Conservation (phyloP, 2,329 filamentous ascomycete species). For the Ophiostoma himal-ulmi region DNA sequence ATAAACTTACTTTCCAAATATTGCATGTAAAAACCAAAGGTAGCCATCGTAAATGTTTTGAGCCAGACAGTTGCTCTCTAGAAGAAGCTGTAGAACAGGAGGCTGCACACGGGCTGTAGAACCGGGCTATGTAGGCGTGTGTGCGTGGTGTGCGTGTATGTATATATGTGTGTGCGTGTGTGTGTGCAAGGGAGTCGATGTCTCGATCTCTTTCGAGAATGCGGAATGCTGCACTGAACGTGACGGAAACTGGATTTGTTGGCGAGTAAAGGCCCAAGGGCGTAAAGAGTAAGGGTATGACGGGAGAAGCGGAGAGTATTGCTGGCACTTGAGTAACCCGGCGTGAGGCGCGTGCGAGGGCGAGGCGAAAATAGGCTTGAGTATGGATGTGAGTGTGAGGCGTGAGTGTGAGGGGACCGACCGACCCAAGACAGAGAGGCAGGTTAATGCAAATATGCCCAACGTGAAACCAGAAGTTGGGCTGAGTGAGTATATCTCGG, state of each 20-base stretch:
- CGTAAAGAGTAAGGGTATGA: neutral
- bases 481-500: slow-evolving; percentile 10
- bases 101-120: neutral
- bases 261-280: neutral
- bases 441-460: slow-evolving; percentile 49
- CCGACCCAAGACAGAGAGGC: slow-evolving; percentile 4
- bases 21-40: slow-evolving; percentile 60
- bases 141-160: neutral
- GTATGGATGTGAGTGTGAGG: neutral
- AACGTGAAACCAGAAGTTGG: slow-evolving; percentile 34
- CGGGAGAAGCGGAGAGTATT: neutral
- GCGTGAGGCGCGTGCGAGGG: neutral
- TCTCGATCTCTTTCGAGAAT: neutral
- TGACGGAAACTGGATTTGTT: neutral
- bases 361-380: neutral
- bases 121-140: neutral
- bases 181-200: neutral
- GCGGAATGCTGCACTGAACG: slow-evolving; percentile 2
- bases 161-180: no score
- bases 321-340: slow-evolving; percentile 10
- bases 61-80: neutral
- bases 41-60: slow-evolving; percentile 43
- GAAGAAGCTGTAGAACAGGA: neutral
- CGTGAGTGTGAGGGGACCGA: slow-evolving; percentile 3
- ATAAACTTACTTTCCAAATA: slow-evolving; percentile 65